Base-by-base conservation (phyloP, 2,329 filamentous ascomycete genomes). In the Xylariales sp. region DNA sequence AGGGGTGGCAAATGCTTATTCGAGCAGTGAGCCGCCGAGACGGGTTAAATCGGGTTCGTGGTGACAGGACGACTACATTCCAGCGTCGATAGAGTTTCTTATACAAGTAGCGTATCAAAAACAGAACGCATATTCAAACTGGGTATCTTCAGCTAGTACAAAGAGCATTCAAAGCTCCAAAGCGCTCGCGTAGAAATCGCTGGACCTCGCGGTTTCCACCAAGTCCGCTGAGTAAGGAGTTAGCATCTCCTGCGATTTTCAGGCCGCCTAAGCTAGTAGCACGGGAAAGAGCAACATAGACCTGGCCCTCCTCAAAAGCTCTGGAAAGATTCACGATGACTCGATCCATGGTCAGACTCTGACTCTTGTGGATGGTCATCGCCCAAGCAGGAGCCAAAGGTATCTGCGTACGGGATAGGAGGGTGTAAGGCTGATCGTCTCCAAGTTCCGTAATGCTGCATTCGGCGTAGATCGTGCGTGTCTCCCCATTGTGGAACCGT, bases 221-320 rank as follows among this genome's bases (percentile, higher is more conserved):
- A 5, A 56, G 50, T 5, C 58, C 58, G 10, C 46, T 50, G 4
- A 45, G 46, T 24, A 66, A 43, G 1, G 55, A 56, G 1, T 35
- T 43, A 2, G 52, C 43, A 32, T 53, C 46, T 0, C 63, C 65
- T 39, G 64, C 58, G 15, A 42, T 56, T 48, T 57, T 62, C 28
- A 82, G 56, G 0, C 76, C 76, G 2, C 64, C 53, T 3, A 80
- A 61, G 8, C 64, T 68, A 12, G 64, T 66, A n/a, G 74, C 77
- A 46, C 78, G 60, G 15, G 73, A 78, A 12, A 82, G 62, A n/a
- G 77, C 78, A 6, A 84, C 80, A 43, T 84, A 84, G 0, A 73
- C 70, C 58, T 82, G 78, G 0, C 78, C 77, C 20, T 69, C 62
- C 43, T 75, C 74, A 49, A 82, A 84, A 0, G 67, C 67, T 4